These are phyloP conservation scores for Dalbergia cultrata DNA, from an alignment of 306 rosid species.

Conservation along the genomic window DNA sequence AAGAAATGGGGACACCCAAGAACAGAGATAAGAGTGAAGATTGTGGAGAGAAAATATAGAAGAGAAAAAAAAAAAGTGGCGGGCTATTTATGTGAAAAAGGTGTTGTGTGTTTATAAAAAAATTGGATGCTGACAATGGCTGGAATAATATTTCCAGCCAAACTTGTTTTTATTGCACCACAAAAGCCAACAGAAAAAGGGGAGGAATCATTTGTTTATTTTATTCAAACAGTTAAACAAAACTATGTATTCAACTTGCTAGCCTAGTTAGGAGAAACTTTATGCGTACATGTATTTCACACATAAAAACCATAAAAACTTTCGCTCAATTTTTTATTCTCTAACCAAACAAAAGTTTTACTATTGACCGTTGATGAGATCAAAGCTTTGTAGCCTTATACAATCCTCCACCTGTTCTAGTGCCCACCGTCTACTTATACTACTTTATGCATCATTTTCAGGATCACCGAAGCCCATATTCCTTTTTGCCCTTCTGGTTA, in stretches of 20 bases:
- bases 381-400: conserved; percentile 33
- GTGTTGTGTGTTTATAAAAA: too few species aligned
- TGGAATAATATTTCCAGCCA: too few species aligned
- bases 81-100: too few species aligned
- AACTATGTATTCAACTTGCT: conserved; percentile 42
- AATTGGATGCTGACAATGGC: too few species aligned
- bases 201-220: conserved; percentile 40
- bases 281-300: not conserved
- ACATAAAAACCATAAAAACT: too few species aligned
- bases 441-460: conserved; percentile 34
- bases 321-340: too few species aligned
- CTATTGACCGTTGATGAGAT: conserved; percentile 34
- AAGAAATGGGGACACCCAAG: too few species aligned
- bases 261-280: conserved; percentile 25
- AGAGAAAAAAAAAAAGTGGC: too few species aligned
- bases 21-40: too few species aligned
- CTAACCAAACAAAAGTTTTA: too few species aligned
- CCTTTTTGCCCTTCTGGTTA: conserved; percentile 27
- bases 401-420: conserved; percentile 36
- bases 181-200: conserved; percentile 32
- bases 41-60: too few species aligned
- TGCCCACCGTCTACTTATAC: conserved; percentile 50
- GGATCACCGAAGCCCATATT: conserved; percentile 19
- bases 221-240: conserved; percentile 44
- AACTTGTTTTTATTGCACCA: conserved; percentile 27